Percentiles rank a stretch among this genome's conserved stretches.
phyloP scores from a whole-genome alignment of 2,329 filamentous ascomycete genomes.

The Trichoderma atrobrunneum region DNA sequence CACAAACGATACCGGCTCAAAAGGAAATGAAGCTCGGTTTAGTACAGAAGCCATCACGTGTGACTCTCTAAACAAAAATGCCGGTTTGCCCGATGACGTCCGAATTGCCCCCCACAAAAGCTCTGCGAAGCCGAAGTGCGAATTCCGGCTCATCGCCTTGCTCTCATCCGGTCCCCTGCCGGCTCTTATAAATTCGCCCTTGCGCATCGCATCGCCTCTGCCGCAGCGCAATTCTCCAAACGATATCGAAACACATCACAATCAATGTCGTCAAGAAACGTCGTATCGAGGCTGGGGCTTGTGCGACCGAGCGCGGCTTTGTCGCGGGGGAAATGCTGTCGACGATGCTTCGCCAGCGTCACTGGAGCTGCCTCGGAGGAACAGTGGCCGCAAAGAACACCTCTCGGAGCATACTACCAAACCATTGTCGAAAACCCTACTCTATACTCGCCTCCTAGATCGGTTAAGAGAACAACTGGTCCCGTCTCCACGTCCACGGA shows the following conservation, averaged over 20 bases:
- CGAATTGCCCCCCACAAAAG: constrained; percentile 23
- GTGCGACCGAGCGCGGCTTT: constrained; percentile 24
- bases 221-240: not conserved
- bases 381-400: constrained; percentile 39
- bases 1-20: no score
- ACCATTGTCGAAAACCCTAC: constrained; percentile 49
- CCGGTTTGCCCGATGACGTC: constrained; percentile 32
- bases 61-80: not conserved
- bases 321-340: constrained; percentile 19
- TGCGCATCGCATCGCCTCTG: not conserved
- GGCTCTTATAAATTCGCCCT: not conserved
- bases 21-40: not conserved
- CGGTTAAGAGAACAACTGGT: constrained; percentile 40
- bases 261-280: constrained; percentile 33
- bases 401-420: constrained; percentile 59
- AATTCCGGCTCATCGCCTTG: constrained; percentile 1
- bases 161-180: not conserved
- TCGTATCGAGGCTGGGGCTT: constrained; percentile 33
- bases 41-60: not conserved
- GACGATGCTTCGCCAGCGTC: constrained; percentile 32
- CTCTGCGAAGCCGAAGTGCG: constrained; percentile 14
- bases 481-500: constrained; percentile 41
- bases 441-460: constrained; percentile 38
- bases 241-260: not conserved
- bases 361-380: constrained; percentile 23